phyloP scores from a whole-genome alignment of 2,329 filamentous ascomycete genomes.

The Exserohilum turcica region DNA sequence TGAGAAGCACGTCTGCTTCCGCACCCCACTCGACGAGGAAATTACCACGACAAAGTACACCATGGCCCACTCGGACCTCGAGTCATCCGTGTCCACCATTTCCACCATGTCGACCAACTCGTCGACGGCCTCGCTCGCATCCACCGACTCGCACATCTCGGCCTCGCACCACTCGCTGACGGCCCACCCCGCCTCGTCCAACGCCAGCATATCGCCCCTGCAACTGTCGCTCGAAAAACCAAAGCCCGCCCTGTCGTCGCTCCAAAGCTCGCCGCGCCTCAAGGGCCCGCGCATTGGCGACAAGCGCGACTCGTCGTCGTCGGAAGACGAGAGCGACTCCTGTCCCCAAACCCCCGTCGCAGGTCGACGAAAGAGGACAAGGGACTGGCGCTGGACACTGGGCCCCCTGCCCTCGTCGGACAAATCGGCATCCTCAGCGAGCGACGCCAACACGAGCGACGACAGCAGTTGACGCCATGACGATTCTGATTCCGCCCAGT shows the following conservation, averaged over 20 bases:
- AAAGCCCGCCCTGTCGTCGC: constrained; percentile 24
- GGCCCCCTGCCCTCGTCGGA: constrained; percentile 48
- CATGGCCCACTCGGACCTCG: constrained; percentile 61
- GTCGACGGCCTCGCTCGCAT: constrained; percentile 16
- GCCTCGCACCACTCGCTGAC: constrained; percentile 23
- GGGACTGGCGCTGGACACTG: constrained; percentile 64
- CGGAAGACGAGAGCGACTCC: constrained; percentile 56
- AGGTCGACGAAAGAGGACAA: constrained; percentile 57
- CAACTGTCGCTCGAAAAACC: constrained; percentile 11
- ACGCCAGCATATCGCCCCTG: constrained; percentile 22
- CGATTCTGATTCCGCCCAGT: neutral
- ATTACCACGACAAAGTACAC: constrained; percentile 63
- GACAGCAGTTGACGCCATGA: constrained; percentile 33
- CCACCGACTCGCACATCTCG: constrained; percentile 15
- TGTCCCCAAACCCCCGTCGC: constrained; percentile 60
- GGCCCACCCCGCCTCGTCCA: constrained; percentile 14
- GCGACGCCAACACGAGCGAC: constrained; percentile 31
- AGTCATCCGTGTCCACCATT: constrained; percentile 47
- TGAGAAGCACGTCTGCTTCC: constrained; percentile 63
- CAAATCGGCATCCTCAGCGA: constrained; percentile 31
- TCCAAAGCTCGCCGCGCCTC: constrained; percentile 32
- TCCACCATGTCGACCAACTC: constrained; percentile 35
- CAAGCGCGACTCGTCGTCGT: constrained; percentile 52
- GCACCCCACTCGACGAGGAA: constrained; percentile 62
- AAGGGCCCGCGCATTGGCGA: constrained; percentile 42